phyloP scores from a whole-genome alignment of 805 yeast genomes.

The Saturnispora serradocipensis region DNA sequence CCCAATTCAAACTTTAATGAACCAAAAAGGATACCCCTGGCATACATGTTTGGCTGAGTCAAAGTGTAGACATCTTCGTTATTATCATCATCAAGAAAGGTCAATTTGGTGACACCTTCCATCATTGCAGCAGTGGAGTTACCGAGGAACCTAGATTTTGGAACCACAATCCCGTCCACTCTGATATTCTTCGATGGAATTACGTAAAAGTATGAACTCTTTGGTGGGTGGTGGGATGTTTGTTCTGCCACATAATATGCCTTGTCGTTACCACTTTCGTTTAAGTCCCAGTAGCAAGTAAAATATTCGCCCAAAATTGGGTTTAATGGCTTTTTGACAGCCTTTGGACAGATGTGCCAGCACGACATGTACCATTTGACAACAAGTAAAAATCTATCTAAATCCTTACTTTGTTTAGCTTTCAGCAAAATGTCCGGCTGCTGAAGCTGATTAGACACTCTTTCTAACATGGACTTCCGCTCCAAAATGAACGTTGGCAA shows the following conservation, averaged over 20 bases:
- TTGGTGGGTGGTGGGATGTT: slow-evolving; percentile 98
- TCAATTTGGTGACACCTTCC: slow-evolving; percentile 79
- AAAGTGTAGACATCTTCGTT: slow-evolving; percentile 72
- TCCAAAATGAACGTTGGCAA: slow-evolving; percentile 92
- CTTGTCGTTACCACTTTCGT: slow-evolving; percentile 38
- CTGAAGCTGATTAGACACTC: slow-evolving; percentile 81
- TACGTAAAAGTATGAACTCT: slow-evolving; percentile 84
- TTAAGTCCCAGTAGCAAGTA: slow-evolving; percentile 86
- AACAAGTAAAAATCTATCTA: slow-evolving; percentile 63
- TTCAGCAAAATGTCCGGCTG: slow-evolving; percentile 66
- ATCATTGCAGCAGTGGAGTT: slow-evolving; percentile 95
- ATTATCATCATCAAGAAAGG: slow-evolving; percentile 70
- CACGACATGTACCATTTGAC: slow-evolving; percentile 88
- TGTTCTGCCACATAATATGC: slow-evolving; percentile 91
- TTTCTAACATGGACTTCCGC: slow-evolving; percentile 90
- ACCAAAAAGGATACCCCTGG: slow-evolving; percentile 88
- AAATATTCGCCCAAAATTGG: slow-evolving; percentile 91
- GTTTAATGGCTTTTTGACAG: slow-evolving; percentile 93
- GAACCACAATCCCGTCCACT: slow-evolving; percentile 83
- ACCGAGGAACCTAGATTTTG: slow-evolving; percentile 83
- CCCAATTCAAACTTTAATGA: slow-evolving; percentile 85
- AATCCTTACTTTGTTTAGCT: slow-evolving; percentile 52
- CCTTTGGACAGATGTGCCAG: slow-evolving; percentile 98
- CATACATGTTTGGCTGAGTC: slow-evolving; percentile 95
- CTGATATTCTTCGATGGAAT: slow-evolving; percentile 74